Evolutionary conservation across 805 yeast genomes (phyloP), one percentile per base, ranked within the genome.

Genomic region (Hanseniaspora clermontiae): DNA sequence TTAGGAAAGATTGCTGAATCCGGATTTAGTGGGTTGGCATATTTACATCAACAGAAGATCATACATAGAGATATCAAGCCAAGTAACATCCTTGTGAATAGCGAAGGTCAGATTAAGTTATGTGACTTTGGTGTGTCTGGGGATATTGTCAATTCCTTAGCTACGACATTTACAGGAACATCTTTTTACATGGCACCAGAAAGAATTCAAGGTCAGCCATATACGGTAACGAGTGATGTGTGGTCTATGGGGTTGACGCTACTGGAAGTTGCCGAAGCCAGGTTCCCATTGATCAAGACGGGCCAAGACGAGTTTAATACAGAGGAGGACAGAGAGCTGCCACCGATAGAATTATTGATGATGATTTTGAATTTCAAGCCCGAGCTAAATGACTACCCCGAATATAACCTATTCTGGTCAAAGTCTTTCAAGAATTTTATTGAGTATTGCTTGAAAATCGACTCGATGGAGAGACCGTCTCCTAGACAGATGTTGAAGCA

Each of bases 121-220:
- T 91, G 97, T 71, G 98, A 93, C 71, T 93, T 93, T 72, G 98
- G 98, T 20, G 98, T 93, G 31, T 84, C 95, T 65, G 98, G 98
- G 11, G 96, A 88, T 65, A 96, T 93, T 19, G 96, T 91, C 36
- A 85, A 93, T 68, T 88, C 96, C 0, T 73, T 93, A 49, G 97
- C 97, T 1, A 87, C 96, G 1, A 93, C 98, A 0, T 93, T 90
- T 66, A 93, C 96, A 0, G 98, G 98, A 1, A 93, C 98, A 0
- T 90, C 95, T 11, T 91, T 87, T 67, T 93, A 93, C 69, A 93
- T 93, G 98, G 97, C 98, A 0, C 98, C 98, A 0, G 98, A 93
- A 69, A 77, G 98, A 63, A 91, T 93, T 52, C 87, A 87, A 72
- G 97, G 96, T 32, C 91, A 88, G 65, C 93, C 96, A 1, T 93